Percentiles rank a stretch among this genome's conserved stretches.
Evolutionary conservation across 208 protist genomes (phyloP).

Genomic region (Trypanosoma cruzi): DNA sequence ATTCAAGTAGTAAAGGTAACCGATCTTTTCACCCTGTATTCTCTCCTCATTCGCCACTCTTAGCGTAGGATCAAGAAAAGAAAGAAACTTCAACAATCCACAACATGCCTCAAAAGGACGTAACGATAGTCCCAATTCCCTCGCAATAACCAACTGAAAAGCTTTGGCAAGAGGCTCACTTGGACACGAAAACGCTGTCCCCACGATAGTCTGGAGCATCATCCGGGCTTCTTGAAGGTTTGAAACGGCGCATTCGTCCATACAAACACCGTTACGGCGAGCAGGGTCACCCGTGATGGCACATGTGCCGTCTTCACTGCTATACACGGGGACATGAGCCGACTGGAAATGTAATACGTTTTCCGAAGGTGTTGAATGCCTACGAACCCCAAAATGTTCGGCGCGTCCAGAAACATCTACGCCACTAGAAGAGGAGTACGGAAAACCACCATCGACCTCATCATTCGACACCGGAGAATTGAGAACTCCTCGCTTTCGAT

Average conservation of each 20-base stretch:
- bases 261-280: background rate
- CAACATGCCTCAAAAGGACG: background rate
- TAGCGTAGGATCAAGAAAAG: background rate
- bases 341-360: background rate
- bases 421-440: conserved; percentile 17
- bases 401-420: conserved; percentile 2
- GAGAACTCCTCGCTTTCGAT: background rate
- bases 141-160: conserved; percentile 64
- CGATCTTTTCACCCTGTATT: background rate
- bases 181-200: conserved; percentile 74
- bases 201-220: conserved; percentile 52
- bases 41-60: background rate
- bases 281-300: background rate
- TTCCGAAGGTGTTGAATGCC: background rate
- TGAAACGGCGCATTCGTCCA: background rate
- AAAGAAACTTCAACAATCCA: conserved; percentile 8
- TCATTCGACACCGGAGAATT: background rate
- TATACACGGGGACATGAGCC: conserved; percentile 1
- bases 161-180: conserved; percentile 53
- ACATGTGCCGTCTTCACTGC: conserved; percentile 26
- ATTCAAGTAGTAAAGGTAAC: conserved; percentile 17
- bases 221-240: conserved; percentile 38
- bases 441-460: background rate
- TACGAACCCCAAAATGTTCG: background rate
- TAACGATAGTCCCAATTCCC: conserved; percentile 32